Evolutionary conservation across 208 protist species (phyloP).

Genomic region (Spongospora subterranea): DNA sequence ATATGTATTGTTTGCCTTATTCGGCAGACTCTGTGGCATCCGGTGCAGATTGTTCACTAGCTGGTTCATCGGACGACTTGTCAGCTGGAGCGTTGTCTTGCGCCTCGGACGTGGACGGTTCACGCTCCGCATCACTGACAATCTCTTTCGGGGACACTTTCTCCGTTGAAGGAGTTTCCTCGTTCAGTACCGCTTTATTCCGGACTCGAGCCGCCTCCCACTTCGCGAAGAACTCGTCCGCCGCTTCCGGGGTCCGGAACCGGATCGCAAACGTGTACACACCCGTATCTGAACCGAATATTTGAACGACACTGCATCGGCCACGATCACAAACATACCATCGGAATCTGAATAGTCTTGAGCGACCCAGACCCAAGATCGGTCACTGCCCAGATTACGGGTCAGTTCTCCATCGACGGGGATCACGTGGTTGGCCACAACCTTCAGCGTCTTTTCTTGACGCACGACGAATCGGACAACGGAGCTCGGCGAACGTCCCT

Average conservation of each 20-base stretch:
- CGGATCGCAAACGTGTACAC: constrained; percentile 48
- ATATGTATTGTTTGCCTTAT: too few relatives aligned
- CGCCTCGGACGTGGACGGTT: not conserved
- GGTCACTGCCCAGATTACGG: constrained; percentile 15
- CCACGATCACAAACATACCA: not conserved
- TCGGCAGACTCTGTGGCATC: not conserved
- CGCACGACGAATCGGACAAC: constrained; percentile 27
- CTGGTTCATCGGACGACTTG: not conserved
- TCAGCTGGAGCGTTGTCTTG: too few relatives aligned
- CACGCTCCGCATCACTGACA: not conserved
- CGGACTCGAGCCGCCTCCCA: not conserved
- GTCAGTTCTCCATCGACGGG: not conserved
- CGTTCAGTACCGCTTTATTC: not conserved
- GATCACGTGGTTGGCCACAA: constrained; percentile 48
- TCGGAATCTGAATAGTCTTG: constrained; percentile 40
- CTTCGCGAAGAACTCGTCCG: constrained; percentile 1
- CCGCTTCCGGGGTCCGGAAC: constrained; percentile 33
- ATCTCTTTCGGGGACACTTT: not conserved
- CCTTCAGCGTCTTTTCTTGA: constrained; percentile 29
- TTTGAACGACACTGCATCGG: not conserved
- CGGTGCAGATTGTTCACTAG: not conserved
- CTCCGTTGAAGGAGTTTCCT: not conserved
- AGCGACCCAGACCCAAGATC: constrained; percentile 48
- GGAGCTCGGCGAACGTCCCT: not conserved
- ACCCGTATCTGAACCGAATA: not conserved